Base-by-base conservation (phyloP, 352 stramenopile genomes). In the Pythium brachiatum region DNA sequence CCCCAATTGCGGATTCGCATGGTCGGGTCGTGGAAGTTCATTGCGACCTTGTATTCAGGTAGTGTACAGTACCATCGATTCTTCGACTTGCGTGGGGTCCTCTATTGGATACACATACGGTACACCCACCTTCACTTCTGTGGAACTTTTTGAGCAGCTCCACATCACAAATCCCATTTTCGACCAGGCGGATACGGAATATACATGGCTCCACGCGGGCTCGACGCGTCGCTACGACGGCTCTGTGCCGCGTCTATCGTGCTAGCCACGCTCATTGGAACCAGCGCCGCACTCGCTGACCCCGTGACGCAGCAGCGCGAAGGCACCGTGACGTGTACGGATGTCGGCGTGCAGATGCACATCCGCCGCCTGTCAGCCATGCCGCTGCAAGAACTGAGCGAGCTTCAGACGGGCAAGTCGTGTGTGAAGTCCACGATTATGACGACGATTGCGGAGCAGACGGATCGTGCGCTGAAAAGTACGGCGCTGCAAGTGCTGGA, bases 341-440 rank as follows among this genome's bases (percentile, higher is more conserved):
- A 72, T 39, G 36, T 72, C 6, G 65, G 57, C 13, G 44, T 68
- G 15, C 36, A 50, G 5, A 36, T 68, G 29, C 52, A 20, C 7
- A 57, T 64, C 7, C 54, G 36, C 3, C 58, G 65, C 29, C 27
- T 29, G 3, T 4, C 39, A 4, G 43, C 52, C 3, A 67, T 72
- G 59, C 65, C 65, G 11, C 52, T 72, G 15, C 54, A 72, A 31
- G 65, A 67, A 36, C 65, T 72, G 8, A 72, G 58, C 34, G 65
- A 72, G 21, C 46, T 72, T 16, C 62, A 64, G 26, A 72, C 65
- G 26, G 65, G 65, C 27, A 68, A 67, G 34, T 52, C 43, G 18
- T 72, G 65, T 44, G 54, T 25, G 21, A 55, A 26, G 23, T 26
- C 58, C 11, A 29, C 54, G 20, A 36, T 67, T 1, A 53, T 72